Evolutionary conservation across 2,329 filamentous ascomycete species (phyloP).

Genomic region (Pseudogymnoascus sp.): DNA sequence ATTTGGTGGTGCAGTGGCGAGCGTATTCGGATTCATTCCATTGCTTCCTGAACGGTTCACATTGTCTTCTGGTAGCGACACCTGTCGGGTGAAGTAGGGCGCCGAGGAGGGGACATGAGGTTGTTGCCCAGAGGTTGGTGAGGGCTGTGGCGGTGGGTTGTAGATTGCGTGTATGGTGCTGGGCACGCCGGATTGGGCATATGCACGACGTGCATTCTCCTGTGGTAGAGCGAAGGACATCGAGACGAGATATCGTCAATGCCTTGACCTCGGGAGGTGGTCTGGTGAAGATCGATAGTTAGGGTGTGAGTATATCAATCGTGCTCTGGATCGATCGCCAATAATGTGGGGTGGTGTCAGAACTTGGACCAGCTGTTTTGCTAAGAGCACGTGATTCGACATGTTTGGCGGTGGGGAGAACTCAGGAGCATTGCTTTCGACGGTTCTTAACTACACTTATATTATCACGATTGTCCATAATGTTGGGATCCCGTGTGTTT

Average conservation of each 20-base stretch:
- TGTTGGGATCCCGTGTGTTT: neutral
- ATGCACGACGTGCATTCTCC: constrained; percentile 10
- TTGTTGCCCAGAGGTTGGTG: neutral
- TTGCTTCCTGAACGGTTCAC: neutral
- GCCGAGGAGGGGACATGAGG: constrained; percentile 8
- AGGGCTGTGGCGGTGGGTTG: neutral
- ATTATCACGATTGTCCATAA: neutral
- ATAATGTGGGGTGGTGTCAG: constrained; percentile 8
- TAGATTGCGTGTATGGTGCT: constrained; percentile 6
- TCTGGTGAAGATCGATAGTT: constrained; percentile 2
- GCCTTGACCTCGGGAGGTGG: constrained; percentile 3
- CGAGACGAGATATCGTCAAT: constrained; percentile 4
- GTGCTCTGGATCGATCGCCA: constrained; percentile 4
- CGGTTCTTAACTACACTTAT: neutral
- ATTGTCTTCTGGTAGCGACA: neutral
- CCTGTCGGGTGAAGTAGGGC: constrained; percentile 1
- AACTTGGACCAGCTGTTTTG: neutral
- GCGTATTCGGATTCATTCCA: constrained; percentile 8
- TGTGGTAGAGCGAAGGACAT: constrained; percentile 9
- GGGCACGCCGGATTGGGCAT: constrained; percentile 3
- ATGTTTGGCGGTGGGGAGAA: neutral
- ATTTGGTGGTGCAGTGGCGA: constrained; percentile 1
- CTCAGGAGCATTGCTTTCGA: neutral
- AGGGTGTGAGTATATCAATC: constrained; percentile 10
- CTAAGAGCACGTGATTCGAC: neutral